Evolutionary conservation across 1,139 yeast species (phyloP).

Genomic region (Hansenula lynferdii): DNA sequence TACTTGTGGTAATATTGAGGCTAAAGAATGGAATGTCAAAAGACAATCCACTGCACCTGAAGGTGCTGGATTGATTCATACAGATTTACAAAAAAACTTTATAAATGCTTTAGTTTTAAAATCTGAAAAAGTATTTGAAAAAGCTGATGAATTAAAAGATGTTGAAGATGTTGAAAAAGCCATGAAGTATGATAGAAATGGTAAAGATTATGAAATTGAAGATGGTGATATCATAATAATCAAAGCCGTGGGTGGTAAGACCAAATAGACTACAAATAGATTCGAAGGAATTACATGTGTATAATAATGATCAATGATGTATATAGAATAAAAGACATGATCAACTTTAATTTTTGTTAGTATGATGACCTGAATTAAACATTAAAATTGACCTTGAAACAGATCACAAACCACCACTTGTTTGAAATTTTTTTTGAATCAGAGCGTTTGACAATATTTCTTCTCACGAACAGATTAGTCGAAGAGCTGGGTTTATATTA

Average conservation of each 20-base stretch:
- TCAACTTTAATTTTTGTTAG: background rate
- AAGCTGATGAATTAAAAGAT: constrained; percentile 9
- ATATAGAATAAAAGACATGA: constrained; percentile 1
- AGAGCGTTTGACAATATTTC: constrained; percentile 35
- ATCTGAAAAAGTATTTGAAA: constrained; percentile 40
- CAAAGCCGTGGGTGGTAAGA: constrained; percentile 42
- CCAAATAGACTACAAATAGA: no score
- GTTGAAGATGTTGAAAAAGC: constrained; percentile 14
- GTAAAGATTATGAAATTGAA: constrained; percentile 67
- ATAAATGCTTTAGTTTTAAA: constrained; percentile 70
- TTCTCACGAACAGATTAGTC: constrained; percentile 37
- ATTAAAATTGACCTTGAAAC: no score
- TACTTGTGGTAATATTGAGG: constrained; percentile 89
- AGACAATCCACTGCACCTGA: constrained; percentile 78
- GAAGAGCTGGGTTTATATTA: constrained; percentile 48
- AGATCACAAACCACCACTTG: background rate
- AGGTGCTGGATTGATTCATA: constrained; percentile 93
- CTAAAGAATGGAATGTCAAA: constrained; percentile 89
- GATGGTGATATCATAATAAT: constrained; percentile 75
- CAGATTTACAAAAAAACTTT: constrained; percentile 80
- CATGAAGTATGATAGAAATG: constrained; percentile 31
- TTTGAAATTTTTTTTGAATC: constrained; percentile 21
- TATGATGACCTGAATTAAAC: no score
- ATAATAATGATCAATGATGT: no score
- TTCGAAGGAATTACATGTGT: no score